phyloP scores from a whole-genome alignment of 768 basidiomycete genomes.

The Cytidiella melzeri region DNA sequence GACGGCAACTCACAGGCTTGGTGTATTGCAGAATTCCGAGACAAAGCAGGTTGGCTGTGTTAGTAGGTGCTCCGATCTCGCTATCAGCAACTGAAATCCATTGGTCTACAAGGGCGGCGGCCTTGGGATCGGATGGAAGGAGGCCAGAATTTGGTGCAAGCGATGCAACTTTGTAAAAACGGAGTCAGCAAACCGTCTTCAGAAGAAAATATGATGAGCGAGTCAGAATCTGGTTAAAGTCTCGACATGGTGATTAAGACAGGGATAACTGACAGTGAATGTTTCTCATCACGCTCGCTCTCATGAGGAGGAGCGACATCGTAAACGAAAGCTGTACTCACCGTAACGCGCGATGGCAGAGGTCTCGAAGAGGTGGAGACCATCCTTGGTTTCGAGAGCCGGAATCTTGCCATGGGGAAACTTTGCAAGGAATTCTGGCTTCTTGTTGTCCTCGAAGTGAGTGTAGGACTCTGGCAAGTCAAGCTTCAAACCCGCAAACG shows the following conservation, averaged over 20 bases:
- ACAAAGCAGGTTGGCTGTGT: constrained; percentile 38
- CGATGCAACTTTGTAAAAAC: constrained; percentile 52
- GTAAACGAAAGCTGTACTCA: constrained; percentile 41
- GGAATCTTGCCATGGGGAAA: constrained; percentile 85
- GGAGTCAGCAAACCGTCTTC: constrained; percentile 14
- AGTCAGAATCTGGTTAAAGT: constrained; percentile 29
- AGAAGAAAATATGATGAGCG: constrained; percentile 8
- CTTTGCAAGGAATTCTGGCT: constrained; percentile 63
- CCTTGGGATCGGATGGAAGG: constrained; percentile 57
- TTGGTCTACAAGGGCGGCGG: constrained; percentile 75
- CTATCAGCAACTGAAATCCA: constrained; percentile 74
- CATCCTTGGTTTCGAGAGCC: constrained; percentile 68
- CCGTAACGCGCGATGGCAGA: constrained; percentile 81
- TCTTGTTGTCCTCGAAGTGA: constrained; percentile 62
- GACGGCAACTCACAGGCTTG: constrained; percentile 61
- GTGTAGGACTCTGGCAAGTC: constrained; percentile 48
- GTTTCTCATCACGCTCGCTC: constrained; percentile 21
- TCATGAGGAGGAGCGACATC: not conserved
- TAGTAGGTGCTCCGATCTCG: constrained; percentile 44
- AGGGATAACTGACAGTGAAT: constrained; percentile 15
- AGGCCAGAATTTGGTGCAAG: constrained; percentile 76
- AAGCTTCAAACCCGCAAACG: constrained; percentile 51
- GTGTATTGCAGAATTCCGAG: constrained; percentile 59
- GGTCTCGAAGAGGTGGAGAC: constrained; percentile 74
- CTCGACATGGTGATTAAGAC: constrained; percentile 14